Evolutionary conservation across 2,329 filamentous ascomycete genomes (phyloP).

Genomic region (Erysiphe pulchra): DNA sequence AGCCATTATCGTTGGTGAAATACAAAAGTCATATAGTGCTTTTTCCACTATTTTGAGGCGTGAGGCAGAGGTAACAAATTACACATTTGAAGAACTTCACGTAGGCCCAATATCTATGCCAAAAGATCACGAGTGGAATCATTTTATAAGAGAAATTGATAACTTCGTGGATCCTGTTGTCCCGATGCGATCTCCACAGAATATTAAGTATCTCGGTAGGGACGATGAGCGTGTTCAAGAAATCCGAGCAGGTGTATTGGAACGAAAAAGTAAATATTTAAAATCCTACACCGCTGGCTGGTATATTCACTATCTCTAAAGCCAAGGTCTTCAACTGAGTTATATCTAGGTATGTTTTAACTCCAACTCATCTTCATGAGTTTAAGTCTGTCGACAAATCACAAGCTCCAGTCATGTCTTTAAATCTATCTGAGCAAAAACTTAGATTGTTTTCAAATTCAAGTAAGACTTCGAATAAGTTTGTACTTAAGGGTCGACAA

Average conservation of each 20-base stretch:
- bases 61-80: conserved; percentile 62
- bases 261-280: conserved; percentile 95
- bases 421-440: conserved; percentile 86
- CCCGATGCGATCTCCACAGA: conserved; percentile 50
- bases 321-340: neutral
- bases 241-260: conserved; percentile 70
- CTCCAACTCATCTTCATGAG: conserved; percentile 89
- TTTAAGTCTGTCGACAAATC: conserved; percentile 95
- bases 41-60: conserved; percentile 78
- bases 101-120: conserved; percentile 76
- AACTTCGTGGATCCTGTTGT: conserved; percentile 71
- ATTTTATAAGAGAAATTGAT: conserved; percentile 54
- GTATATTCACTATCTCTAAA: conserved; percentile 24
- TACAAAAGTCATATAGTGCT: conserved; percentile 92
- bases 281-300: conserved; percentile 54
- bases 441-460: conserved; percentile 71
- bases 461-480: conserved; percentile 71
- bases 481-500: conserved; percentile 89
- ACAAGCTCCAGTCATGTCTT: conserved; percentile 81
- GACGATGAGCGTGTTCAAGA: conserved; percentile 58
- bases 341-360: conserved; percentile 58
- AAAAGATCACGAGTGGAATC: conserved; percentile 70
- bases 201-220: conserved; percentile 78
- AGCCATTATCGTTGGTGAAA: conserved; percentile 86
- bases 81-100: conserved; percentile 55